Percentiles rank a stretch among this genome's conserved stretches.
phyloP scores from a whole-genome alignment of 345 rosid genomes.

The Eucalyptus caleyi region DNA sequence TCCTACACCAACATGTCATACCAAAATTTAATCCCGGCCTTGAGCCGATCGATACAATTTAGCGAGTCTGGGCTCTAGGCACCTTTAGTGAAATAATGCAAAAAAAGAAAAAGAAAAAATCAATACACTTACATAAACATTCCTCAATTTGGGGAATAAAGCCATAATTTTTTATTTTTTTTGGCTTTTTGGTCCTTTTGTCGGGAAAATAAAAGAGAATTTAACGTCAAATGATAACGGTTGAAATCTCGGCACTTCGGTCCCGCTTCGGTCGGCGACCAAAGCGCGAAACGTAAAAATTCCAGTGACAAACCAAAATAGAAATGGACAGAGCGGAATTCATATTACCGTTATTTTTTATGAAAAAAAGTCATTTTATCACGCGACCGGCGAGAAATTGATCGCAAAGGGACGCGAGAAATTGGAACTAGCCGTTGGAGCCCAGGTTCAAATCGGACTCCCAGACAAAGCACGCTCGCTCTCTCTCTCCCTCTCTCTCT shows the following conservation, averaged over 20 bases:
- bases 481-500: background rate
- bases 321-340: background rate
- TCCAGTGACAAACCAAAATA: background rate
- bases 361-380: background rate
- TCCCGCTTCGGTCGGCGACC: background rate
- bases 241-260: background rate
- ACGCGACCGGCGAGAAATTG: background rate
- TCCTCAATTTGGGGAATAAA: background rate
- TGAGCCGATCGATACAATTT: background rate
- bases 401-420: background rate
- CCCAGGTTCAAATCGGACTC: background rate
- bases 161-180: background rate
- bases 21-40: background rate
- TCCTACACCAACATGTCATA: background rate
- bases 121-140: background rate
- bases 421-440: slow-evolving; percentile 13
- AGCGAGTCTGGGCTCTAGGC: background rate
- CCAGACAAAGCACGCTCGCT: slow-evolving; percentile 2
- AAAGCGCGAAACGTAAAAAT: background rate
- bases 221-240: background rate
- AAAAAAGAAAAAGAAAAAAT: background rate
- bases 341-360: background rate
- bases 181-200: background rate
- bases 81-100: background rate
- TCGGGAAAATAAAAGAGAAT: background rate